Evolutionary conservation across 2,329 filamentous ascomycete species (phyloP).

Genomic region (Talaromyces sp.): DNA sequence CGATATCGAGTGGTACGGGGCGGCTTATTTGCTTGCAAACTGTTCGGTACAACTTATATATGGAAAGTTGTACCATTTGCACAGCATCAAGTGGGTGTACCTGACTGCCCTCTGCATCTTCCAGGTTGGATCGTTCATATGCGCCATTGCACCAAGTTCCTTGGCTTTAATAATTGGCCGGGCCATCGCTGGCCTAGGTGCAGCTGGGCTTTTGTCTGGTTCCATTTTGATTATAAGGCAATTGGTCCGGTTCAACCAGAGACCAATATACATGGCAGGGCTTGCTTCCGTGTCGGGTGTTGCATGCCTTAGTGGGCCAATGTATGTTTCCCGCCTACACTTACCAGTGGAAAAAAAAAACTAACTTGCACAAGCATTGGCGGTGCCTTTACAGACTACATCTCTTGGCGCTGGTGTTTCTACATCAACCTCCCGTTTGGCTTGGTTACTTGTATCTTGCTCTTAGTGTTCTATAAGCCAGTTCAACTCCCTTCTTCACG

Average conservation of each 20-base stretch:
- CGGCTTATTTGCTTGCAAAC: slow-evolving; percentile 33
- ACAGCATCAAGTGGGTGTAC: slow-evolving; percentile 32
- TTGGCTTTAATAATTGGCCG: slow-evolving; percentile 29
- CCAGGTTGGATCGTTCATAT: slow-evolving; percentile 31
- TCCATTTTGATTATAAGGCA: slow-evolving; percentile 23
- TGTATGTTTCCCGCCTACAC: slow-evolving; percentile 15
- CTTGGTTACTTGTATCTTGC: slow-evolving; percentile 15
- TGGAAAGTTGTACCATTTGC: slow-evolving; percentile 33
- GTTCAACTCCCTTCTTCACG: background rate
- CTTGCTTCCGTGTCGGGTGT: slow-evolving; percentile 32
- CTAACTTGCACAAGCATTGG: slow-evolving; percentile 19
- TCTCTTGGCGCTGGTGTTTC: slow-evolving; percentile 48
- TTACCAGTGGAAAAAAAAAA: background rate
- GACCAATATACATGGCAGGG: slow-evolving; percentile 29
- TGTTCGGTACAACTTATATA: slow-evolving; percentile 33
- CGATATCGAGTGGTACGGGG: slow-evolving; percentile 42
- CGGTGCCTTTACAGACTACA: slow-evolving; percentile 31
- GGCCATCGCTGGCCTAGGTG: slow-evolving; percentile 30
- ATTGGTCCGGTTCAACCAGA: slow-evolving; percentile 24
- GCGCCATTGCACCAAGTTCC: slow-evolving; percentile 27
- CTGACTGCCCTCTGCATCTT: slow-evolving; percentile 31
- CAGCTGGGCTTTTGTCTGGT: slow-evolving; percentile 26
- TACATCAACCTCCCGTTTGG: slow-evolving; percentile 52
- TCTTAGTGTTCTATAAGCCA: slow-evolving; percentile 19
- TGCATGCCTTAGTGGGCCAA: slow-evolving; percentile 27